Conservation (phyloP, 305 asterid genomes). For the Solanum chacoense region DNA sequence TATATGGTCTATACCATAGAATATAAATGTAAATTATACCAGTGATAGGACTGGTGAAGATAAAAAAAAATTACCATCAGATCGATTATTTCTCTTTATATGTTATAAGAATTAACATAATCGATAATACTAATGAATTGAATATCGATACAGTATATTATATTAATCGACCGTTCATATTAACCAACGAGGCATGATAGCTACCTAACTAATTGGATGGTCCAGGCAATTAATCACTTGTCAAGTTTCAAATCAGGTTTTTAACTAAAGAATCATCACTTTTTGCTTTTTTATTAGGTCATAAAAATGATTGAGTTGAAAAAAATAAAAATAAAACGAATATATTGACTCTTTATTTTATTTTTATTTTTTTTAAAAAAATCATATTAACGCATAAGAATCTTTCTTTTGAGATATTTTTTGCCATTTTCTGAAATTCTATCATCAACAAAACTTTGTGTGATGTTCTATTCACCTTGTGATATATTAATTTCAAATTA, state of each 20-base stretch:
- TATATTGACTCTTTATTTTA: neutral
- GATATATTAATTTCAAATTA: neutral
- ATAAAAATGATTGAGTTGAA: neutral
- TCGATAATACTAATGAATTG: no score
- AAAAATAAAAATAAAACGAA: no score
- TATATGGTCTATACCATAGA: neutral
- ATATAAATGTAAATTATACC: neutral
- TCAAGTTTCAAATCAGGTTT: neutral
- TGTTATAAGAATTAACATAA: no score
- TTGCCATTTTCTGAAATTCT: neutral
- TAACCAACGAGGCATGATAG: neutral
- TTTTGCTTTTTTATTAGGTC: neutral
- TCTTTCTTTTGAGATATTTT: neutral
- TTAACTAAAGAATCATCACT: neutral
- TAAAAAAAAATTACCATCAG: no score
- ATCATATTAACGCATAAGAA: neutral
- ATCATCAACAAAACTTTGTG: neutral
- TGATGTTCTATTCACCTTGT: neutral
- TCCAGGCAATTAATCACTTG: neutral
- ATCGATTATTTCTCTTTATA: no score
- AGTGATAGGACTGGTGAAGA: neutral
- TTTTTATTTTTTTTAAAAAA: no score
- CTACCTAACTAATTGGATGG: neutral
- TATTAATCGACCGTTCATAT: neutral
- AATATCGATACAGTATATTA: no score